Evolutionary conservation across 208 protist species (phyloP).

Genomic region (Crithidia sp.): DNA sequence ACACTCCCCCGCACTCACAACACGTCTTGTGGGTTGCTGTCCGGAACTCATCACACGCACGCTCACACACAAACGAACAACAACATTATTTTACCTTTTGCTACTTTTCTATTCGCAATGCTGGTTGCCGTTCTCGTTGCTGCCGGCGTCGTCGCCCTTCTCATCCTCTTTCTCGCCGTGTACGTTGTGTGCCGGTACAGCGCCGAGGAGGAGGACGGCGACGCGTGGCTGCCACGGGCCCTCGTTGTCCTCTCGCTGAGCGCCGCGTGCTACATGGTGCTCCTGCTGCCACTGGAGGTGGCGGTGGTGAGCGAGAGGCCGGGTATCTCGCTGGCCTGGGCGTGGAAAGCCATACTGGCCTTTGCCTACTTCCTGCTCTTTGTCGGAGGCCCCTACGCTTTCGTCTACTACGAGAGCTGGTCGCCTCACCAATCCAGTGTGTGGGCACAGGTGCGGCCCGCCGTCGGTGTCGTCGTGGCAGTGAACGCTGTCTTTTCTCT

Average conservation of each 20-base stretch:
- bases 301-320: slow-evolving; percentile 53
- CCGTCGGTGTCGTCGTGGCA: slow-evolving; percentile 9
- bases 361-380: slow-evolving; percentile 42
- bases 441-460: slow-evolving; percentile 31
- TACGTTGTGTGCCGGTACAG: slow-evolving; percentile 60
- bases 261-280: slow-evolving; percentile 67
- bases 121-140: slow-evolving; percentile 52
- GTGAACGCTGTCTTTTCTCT: slow-evolving; percentile 20
- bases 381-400: slow-evolving; percentile 83
- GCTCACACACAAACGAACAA: background rate
- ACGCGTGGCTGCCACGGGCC: slow-evolving; percentile 55
- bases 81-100: slow-evolving; percentile 7
- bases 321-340: slow-evolving; percentile 17
- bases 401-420: slow-evolving; percentile 91
- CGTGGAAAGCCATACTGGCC: slow-evolving; percentile 36
- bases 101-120: slow-evolving; percentile 23
- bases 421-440: slow-evolving; percentile 39
- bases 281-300: slow-evolving; percentile 94
- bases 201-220: slow-evolving; percentile 67
- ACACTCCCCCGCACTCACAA: no score
- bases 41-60: no score
- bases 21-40: no score
- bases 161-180: slow-evolving; percentile 55
- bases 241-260: slow-evolving; percentile 52
- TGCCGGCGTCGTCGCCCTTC: slow-evolving; percentile 49